These are phyloP conservation scores for Chaetomium strumarium DNA, from an alignment of 2,329 filamentous ascomycete species.

Conservation along the genomic window DNA sequence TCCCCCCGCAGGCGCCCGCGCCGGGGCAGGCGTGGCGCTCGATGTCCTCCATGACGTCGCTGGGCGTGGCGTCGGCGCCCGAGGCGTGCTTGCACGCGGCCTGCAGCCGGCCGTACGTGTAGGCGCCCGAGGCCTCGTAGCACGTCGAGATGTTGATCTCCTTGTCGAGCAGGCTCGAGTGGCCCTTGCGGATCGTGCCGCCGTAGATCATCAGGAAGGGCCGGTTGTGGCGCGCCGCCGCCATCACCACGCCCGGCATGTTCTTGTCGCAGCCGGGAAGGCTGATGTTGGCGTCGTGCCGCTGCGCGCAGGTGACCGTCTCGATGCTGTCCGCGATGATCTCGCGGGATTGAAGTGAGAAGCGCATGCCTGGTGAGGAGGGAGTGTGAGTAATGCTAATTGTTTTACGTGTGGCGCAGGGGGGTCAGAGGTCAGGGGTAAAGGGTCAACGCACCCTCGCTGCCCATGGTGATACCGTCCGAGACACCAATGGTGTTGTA, in stretches of 20 bases:
- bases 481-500: slow-evolving; percentile 87
- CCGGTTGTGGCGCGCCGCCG: slow-evolving; percentile 82
- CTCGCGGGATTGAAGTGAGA: slow-evolving; percentile 83
- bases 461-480: slow-evolving; percentile 92
- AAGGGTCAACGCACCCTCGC: slow-evolving; percentile 57
- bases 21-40: slow-evolving; percentile 73
- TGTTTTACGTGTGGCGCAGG: neutral
- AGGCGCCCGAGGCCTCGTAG: slow-evolving; percentile 82
- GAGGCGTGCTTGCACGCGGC: slow-evolving; percentile 55
- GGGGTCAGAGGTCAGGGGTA: neutral
- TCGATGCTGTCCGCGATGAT: slow-evolving; percentile 94
- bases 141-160: slow-evolving; percentile 84
- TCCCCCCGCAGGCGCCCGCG: slow-evolving; percentile 66
- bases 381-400: slow-evolving; percentile 16
- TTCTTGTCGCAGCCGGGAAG: slow-evolving; percentile 97
- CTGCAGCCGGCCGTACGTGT: slow-evolving; percentile 69
- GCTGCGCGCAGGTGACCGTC: slow-evolving; percentile 85
- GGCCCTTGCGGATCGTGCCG: slow-evolving; percentile 83
- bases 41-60: slow-evolving; percentile 79
- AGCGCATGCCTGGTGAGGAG: slow-evolving; percentile 68
- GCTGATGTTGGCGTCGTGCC: slow-evolving; percentile 87
- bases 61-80: slow-evolving; percentile 53
- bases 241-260: slow-evolving; percentile 91
- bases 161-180: slow-evolving; percentile 67
- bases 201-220: slow-evolving; percentile 96